A percentile compares a stretch with the other conserved stretches of the same genome.
Evolutionary conservation across 805 yeast species (phyloP).

Genomic region (Zygosaccharomyces bailii): DNA sequence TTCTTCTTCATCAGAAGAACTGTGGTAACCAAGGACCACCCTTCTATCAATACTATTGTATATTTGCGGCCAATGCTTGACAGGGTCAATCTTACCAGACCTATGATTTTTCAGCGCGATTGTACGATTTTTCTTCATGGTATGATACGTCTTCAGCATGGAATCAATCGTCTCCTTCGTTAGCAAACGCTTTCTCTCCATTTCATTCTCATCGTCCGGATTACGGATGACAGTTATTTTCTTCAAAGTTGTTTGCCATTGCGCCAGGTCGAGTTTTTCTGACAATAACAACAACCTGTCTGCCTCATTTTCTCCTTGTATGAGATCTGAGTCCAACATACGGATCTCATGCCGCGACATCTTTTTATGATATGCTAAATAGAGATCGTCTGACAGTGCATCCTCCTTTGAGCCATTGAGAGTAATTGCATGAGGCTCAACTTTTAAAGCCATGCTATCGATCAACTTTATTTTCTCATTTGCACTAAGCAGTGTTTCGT

Average conservation of each 20-base stretch:
- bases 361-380: constrained; percentile 48
- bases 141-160: constrained; percentile 32
- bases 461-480: constrained; percentile 18
- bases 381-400: constrained; percentile 47
- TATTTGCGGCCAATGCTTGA: constrained; percentile 18
- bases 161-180: constrained; percentile 48
- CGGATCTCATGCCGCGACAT: constrained; percentile 64
- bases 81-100: constrained; percentile 19
- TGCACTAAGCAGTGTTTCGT: constrained; percentile 1
- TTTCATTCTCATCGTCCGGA: constrained; percentile 46
- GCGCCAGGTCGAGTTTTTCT: constrained; percentile 44
- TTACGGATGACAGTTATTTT: constrained; percentile 51
- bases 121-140: constrained; percentile 24
- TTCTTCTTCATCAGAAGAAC: constrained; percentile 36
- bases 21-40: constrained; percentile 23
- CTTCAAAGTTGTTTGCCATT: constrained; percentile 48
- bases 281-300: constrained; percentile 44
- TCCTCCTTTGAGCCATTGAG: constrained; percentile 27
- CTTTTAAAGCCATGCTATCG: constrained; percentile 23
- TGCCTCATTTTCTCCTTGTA: constrained; percentile 50
- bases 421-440: constrained; percentile 10
- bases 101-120: constrained; percentile 20
- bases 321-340: constrained; percentile 51
- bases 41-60: constrained; percentile 25
- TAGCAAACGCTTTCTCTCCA: constrained; percentile 47